Base-by-base conservation (phyloP, 2,329 filamentous ascomycete species). In the Alternaria arbusti region DNA sequence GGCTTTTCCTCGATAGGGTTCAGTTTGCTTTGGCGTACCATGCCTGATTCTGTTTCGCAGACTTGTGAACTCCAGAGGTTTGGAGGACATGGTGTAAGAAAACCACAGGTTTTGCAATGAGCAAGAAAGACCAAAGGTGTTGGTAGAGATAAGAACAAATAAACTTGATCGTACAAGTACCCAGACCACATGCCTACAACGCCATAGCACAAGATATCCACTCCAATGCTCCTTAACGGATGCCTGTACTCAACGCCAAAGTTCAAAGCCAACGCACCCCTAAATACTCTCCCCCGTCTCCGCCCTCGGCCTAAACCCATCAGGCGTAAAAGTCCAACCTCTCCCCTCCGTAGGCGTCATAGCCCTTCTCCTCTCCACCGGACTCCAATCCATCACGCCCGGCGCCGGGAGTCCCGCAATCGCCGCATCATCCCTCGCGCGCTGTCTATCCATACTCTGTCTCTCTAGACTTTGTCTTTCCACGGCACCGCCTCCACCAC, bases 331-430 rank as follows among this genome's bases (percentile, higher is more conserved):
- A 1, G 65, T 69, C 73, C 77, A 78, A 0, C 71, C 70, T 51
- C 72, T 69, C 2, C 72, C 70, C 57, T 79, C 78, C 1, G 79
- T 81, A 12, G 79, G 79, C 56, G 79, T 81, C 78, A 80, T 79
- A 6, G 79, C 78, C 51, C 77, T 68, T 55, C 79, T 70, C 63
- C 66, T 72, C 68, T 81, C 79, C 3, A 80, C 68, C 0, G 79
- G 79, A 68, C 75, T 79, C 78, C 79, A 81, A 1, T 80, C 79
- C 70, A 79, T 72, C 67, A 79, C 72, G 0, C 77, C 76, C 0
- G 77, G 74, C 23, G 70, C 70, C 3, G 76, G 75, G 30, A 78
- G 25, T 0, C 75, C 73, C 11, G 72, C 70, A 65, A 76, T 70
- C 2, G 68, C 71, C 10, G 75, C 75, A 67, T 80, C 78, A 30